phyloP scores from a whole-genome alignment of 78 protist genomes.

The Chrysochromulina tobinii region DNA sequence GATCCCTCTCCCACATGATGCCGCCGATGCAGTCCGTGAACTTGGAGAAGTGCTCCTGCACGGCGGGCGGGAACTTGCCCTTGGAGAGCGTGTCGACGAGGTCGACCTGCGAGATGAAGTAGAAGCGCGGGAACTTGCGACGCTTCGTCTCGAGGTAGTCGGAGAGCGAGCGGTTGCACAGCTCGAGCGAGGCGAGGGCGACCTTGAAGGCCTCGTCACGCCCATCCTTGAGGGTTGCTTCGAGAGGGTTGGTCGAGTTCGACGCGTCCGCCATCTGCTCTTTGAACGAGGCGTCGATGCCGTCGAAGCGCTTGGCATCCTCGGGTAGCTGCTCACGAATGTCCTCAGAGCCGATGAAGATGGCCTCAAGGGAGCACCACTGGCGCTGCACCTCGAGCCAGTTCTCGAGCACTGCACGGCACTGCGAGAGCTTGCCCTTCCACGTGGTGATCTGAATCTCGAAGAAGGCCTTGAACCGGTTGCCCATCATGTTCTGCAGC shows the following conservation, averaged over 20 bases:
- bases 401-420: slow-evolving; percentile 36
- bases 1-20: background rate
- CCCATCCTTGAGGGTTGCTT: slow-evolving; percentile 37
- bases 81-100: slow-evolving; percentile 86
- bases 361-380: slow-evolving; percentile 78
- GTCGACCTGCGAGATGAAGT: slow-evolving; percentile 78
- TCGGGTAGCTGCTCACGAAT: slow-evolving; percentile 88
- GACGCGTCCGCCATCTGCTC: slow-evolving; percentile 55
- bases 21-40: slow-evolving; percentile 51
- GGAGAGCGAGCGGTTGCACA: slow-evolving; percentile 77
- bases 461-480: slow-evolving; percentile 48
- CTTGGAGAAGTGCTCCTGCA: slow-evolving; percentile 76
- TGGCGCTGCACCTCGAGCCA: slow-evolving; percentile 78
- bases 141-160: slow-evolving; percentile 86
- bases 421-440: slow-evolving; percentile 54
- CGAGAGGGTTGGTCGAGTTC: slow-evolving; percentile 49
- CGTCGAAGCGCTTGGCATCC: slow-evolving; percentile 78
- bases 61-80: slow-evolving; percentile 66
- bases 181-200: slow-evolving; percentile 35
- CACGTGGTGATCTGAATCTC: slow-evolving; percentile 45
- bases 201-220: background rate
- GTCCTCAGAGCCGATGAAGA: slow-evolving; percentile 83
- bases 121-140: slow-evolving; percentile 86
- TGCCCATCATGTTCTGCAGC: slow-evolving; percentile 51
- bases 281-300: slow-evolving; percentile 62